Percentiles rank a stretch among this genome's conserved stretches.
phyloP scores from a whole-genome alignment of 2,329 filamentous ascomycete species.

The Colletotrichum trifolii region DNA sequence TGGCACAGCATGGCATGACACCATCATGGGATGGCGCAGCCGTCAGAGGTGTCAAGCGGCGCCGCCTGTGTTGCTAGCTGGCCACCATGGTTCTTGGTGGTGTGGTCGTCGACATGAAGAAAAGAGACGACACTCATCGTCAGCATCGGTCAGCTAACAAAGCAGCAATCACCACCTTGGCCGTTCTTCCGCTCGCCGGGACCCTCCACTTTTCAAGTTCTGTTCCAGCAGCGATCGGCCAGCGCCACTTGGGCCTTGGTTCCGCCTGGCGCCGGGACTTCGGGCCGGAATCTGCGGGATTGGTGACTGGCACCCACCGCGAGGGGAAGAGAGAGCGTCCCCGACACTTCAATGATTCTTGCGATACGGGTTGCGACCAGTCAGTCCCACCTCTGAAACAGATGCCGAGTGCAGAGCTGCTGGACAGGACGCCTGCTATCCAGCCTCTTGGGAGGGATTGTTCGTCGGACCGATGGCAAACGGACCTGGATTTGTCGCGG shows the following conservation, averaged over 20 bases:
- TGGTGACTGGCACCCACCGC: conserved; percentile 21
- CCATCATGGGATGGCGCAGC: conserved; percentile 31
- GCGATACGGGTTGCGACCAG: conserved; percentile 22
- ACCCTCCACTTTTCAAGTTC: conserved; percentile 5
- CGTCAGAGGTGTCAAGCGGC: conserved; percentile 18
- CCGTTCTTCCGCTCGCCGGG: conserved; percentile 10
- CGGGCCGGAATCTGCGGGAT: conserved; percentile 18
- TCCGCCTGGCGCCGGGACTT: conserved; percentile 19
- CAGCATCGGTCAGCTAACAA: conserved; percentile 27
- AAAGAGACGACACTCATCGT: background rate
- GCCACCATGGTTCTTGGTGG: background rate
- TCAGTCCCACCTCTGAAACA: conserved; percentile 32
- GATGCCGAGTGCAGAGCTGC: conserved; percentile 23
- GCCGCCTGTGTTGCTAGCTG: background rate
- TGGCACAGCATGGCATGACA: conserved; percentile 26
- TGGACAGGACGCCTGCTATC: background rate
- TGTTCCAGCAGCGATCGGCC: conserved; percentile 14
- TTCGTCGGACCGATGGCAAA: conserved; percentile 17
- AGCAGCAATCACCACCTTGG: conserved; percentile 6
- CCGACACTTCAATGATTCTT: conserved; percentile 18
- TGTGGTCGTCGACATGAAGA: background rate
- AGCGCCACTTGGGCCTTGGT: background rate
- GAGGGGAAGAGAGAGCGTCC: conserved; percentile 17
- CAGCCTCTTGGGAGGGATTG: background rate
- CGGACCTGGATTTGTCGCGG: conserved; percentile 16